These are phyloP conservation scores for Monosporascus sp. DNA, from an alignment of 2,329 filamentous ascomycete genomes.

Conservation along the genomic window DNA sequence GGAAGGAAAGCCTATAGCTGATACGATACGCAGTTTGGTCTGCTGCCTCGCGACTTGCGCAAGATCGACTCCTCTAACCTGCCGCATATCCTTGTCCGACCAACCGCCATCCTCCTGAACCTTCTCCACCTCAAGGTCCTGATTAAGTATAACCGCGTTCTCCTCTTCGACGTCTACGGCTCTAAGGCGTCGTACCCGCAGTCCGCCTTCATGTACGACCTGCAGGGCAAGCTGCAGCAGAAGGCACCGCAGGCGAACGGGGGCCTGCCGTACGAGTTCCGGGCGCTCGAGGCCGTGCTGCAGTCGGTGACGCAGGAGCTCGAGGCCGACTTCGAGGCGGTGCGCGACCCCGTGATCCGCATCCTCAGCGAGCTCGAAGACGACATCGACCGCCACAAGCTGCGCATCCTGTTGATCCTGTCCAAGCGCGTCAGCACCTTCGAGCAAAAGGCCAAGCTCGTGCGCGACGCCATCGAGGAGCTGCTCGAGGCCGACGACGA, in stretches of 20 bases:
- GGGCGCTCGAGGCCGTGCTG: constrained; percentile 88
- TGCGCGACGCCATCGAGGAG: constrained; percentile 92
- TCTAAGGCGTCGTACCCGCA: constrained; percentile 93
- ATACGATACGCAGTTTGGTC: constrained; percentile 61
- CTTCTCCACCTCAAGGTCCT: constrained; percentile 92
- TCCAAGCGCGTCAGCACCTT: constrained; percentile 96
- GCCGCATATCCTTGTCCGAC: constrained; percentile 90
- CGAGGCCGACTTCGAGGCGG: constrained; percentile 90
- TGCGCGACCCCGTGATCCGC: constrained; percentile 84
- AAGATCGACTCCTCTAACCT: constrained; percentile 97
- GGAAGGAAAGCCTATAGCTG: constrained; percentile 1
- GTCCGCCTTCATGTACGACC: constrained; percentile 94
- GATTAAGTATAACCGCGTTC: constrained; percentile 89
- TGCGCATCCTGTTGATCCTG: constrained; percentile 84
- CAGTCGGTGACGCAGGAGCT: constrained; percentile 89
- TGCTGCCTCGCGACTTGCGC: constrained; percentile 87
- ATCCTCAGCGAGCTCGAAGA: constrained; percentile 89
- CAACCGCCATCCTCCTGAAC: constrained; percentile 89
- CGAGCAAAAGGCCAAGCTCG: constrained; percentile 91
- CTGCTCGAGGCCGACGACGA: constrained; percentile 95
- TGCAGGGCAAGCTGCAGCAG: constrained; percentile 87
- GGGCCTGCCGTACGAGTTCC: constrained; percentile 87
- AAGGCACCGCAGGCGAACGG: constrained; percentile 58
- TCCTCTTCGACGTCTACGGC: constrained; percentile 94
- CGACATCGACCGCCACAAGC: constrained; percentile 91